Conservation (phyloP, 1,284 basidiomycete species). For the Phellinidium pouzarii region DNA sequence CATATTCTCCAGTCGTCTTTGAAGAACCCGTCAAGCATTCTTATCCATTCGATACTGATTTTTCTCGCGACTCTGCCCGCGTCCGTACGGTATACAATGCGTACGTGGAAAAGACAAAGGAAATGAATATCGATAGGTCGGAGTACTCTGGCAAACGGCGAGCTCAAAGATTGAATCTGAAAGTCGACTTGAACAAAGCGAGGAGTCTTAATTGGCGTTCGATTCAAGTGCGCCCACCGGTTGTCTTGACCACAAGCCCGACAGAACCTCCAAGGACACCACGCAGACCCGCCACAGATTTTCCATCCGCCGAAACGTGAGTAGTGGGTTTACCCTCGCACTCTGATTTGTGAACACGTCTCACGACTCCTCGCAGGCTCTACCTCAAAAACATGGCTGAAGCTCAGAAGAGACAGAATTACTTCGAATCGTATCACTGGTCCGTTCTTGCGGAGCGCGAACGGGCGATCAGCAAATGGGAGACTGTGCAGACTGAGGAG, state of each 20-base stretch:
- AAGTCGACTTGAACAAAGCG: conserved; percentile 37
- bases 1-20: conserved; percentile 16
- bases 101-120: conserved; percentile 31
- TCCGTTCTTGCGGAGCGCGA: conserved; percentile 14
- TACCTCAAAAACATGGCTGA: conserved; percentile 14
- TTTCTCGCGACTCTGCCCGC: conserved; percentile 22
- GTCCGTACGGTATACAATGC: conserved; percentile 24
- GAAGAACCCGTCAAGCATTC: conserved; percentile 1
- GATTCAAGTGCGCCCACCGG: conserved; percentile 16
- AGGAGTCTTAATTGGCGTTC: conserved; percentile 15
- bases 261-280: conserved; percentile 14
- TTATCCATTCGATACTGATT: conserved; percentile 20
- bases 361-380: conserved; percentile 3
- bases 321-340: neutral
- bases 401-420: conserved; percentile 12
- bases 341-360: neutral
- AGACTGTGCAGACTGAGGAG: conserved; percentile 2
- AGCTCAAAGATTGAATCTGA: conserved; percentile 36
- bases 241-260: conserved; percentile 7
- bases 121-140: conserved; percentile 28
- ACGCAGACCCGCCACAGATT: conserved; percentile 16
- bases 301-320: conserved; percentile 17
- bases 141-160: conserved; percentile 38
- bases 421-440: conserved; percentile 16
- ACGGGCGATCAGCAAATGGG: conserved; percentile 13